Percentiles rank a stretch among this genome's conserved stretches.
Conservation (phyloP, 2,329 filamentous ascomycete genomes). For the Penicillium occitanis region DNA sequence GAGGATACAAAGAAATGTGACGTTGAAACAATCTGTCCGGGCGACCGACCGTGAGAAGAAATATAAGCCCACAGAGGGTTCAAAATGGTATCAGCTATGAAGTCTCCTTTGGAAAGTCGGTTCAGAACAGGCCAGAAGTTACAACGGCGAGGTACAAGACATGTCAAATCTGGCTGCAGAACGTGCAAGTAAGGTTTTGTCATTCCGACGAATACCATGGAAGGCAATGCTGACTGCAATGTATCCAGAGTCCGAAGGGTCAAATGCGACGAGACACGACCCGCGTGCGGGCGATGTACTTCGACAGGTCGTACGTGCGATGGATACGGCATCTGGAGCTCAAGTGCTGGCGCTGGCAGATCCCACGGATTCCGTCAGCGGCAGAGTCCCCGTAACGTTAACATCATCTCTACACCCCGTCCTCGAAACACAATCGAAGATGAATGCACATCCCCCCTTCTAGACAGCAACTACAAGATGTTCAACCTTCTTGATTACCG, state of each 20-base stretch:
- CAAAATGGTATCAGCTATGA: background rate
- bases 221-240: background rate
- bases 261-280: conserved; percentile 19
- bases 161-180: conserved; percentile 16
- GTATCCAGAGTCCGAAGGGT: conserved; percentile 3
- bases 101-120: background rate
- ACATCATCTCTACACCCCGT: background rate
- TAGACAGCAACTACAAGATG: background rate
- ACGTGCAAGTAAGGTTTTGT: conserved; percentile 17
- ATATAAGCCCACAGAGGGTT: background rate
- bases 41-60: background rate
- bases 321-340: conserved; percentile 13
- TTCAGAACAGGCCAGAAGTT: background rate
- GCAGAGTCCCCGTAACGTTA: background rate
- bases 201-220: no score
- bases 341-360: background rate
- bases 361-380: background rate
- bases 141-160: background rate
- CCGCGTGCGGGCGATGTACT: conserved; percentile 13
- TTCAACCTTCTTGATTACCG: background rate
- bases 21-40: no score
- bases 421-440: background rate
- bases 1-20: background rate
- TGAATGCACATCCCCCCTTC: background rate
- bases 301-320: conserved; percentile 17